Percentiles rank a stretch among this genome's conserved stretches.
These are phyloP conservation scores for Saksenaea vasiformis DNA, from an alignment of 371 early-diverging fungal species.

Conservation along the genomic window DNA sequence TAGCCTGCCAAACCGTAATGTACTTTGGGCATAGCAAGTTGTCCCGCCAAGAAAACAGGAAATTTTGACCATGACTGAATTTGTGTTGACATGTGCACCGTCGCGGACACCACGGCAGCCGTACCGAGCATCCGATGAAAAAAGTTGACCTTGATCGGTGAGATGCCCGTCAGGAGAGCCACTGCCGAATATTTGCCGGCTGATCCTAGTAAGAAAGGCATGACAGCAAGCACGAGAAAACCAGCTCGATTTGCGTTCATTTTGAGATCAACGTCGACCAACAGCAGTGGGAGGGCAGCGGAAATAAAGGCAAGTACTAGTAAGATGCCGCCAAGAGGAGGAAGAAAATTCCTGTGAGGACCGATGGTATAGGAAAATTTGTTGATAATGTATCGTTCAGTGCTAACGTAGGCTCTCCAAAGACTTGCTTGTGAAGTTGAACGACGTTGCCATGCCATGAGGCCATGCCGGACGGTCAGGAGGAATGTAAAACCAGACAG, in stretches of 20 bases:
- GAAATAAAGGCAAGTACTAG: slow-evolving; percentile 40
- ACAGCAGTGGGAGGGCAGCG: slow-evolving; percentile 39
- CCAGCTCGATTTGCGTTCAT: slow-evolving; percentile 60
- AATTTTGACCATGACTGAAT: slow-evolving; percentile 50
- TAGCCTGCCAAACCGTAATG: slow-evolving; percentile 58
- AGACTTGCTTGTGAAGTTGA: neutral
- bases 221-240: slow-evolving; percentile 50
- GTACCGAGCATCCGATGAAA: slow-evolving; percentile 54
- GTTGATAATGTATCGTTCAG: slow-evolving; percentile 48
- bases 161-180: slow-evolving; percentile 54
- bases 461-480: slow-evolving; percentile 15
- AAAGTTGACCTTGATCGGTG: slow-evolving; percentile 52
- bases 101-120: slow-evolving; percentile 44
- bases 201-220: slow-evolving; percentile 59
- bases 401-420: neutral
- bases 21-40: slow-evolving; percentile 48
- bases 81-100: slow-evolving; percentile 58
- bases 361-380: slow-evolving; percentile 44
- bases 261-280: slow-evolving; percentile 41
- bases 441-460: slow-evolving; percentile 1
- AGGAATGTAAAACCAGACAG: slow-evolving; percentile 18
- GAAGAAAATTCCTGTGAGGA: slow-evolving; percentile 20
- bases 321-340: slow-evolving; percentile 52
- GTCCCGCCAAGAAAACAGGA: slow-evolving; percentile 35
- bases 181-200: slow-evolving; percentile 63